A percentile compares a stretch with the other conserved stretches of the same genome.
Evolutionary conservation across 1,139 yeast species (phyloP).

Genomic region (Kodamaea anthophila): DNA sequence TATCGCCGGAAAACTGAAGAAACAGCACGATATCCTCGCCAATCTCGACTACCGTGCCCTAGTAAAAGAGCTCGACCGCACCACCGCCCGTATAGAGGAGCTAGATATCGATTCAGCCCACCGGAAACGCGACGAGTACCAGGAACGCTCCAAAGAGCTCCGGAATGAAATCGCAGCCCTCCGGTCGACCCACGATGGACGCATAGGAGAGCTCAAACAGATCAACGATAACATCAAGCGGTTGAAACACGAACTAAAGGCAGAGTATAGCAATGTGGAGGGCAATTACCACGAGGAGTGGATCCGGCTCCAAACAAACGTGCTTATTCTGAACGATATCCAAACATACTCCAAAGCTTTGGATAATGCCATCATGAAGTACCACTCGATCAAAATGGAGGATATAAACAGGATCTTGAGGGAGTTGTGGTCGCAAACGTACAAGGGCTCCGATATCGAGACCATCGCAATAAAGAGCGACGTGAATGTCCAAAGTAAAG

Average conservation of each 20-base stretch:
- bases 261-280: conserved; percentile 69
- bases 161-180: conserved; percentile 51
- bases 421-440: conserved; percentile 90
- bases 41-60: conserved; percentile 35
- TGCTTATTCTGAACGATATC: conserved; percentile 79
- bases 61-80: conserved; percentile 21
- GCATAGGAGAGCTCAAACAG: conserved; percentile 81
- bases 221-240: conserved; percentile 64
- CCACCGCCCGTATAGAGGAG: conserved; percentile 22
- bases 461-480: conserved; percentile 84
- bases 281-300: conserved; percentile 61
- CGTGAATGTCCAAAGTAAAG: conserved; percentile 50
- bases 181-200: conserved; percentile 68
- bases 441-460: conserved; percentile 93
- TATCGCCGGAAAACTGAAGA: conserved; percentile 30
- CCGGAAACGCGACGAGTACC: conserved; percentile 55
- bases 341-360: conserved; percentile 78
- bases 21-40: conserved; percentile 33
- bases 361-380: conserved; percentile 91
- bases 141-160: conserved; percentile 48
- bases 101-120: conserved; percentile 58
- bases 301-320: conserved; percentile 70
- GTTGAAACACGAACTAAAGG: conserved; percentile 51
- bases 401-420: conserved; percentile 84
- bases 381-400: conserved; percentile 85